Conservation (phyloP, 495 filamentous ascomycete species). For the Xylaria sp. region DNA sequence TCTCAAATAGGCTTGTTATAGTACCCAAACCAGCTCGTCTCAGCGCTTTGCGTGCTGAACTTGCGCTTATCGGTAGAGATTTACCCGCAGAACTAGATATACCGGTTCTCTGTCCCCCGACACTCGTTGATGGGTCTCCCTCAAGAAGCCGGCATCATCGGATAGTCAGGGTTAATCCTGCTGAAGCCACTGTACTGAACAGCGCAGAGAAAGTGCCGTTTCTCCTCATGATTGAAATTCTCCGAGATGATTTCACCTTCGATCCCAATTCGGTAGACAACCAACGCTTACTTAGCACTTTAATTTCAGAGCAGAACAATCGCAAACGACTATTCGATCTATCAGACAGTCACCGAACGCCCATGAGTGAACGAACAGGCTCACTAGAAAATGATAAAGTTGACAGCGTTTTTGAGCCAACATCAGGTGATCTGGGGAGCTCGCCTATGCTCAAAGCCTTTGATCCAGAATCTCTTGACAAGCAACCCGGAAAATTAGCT, state of each 20-base stretch:
- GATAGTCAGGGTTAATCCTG: constrained; percentile 76
- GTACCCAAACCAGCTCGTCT: constrained; percentile 77
- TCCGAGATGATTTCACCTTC: constrained; percentile 77
- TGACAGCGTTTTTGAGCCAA: constrained; percentile 81
- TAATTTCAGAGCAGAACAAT: constrained; percentile 67
- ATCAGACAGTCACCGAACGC: constrained; percentile 54
- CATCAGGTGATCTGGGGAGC: constrained; percentile 72
- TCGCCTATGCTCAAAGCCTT: constrained; percentile 66
- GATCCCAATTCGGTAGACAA: constrained; percentile 71
- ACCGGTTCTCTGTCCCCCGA: constrained; percentile 74
- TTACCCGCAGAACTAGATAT: constrained; percentile 79
- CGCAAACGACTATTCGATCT: constrained; percentile 73
- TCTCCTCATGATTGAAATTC: constrained; percentile 76
- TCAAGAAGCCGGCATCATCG: constrained; percentile 73
- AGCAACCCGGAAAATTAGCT: constrained; percentile 34
- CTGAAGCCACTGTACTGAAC: constrained; percentile 78
- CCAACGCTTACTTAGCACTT: constrained; percentile 62
- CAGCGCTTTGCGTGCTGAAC: constrained; percentile 76
- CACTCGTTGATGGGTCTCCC: constrained; percentile 67
- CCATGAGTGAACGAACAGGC: constrained; percentile 45
- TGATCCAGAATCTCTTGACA: constrained; percentile 46
- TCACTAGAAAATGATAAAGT: constrained; percentile 48
- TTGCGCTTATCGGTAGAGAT: constrained; percentile 75
- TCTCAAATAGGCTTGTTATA: constrained; percentile 75
- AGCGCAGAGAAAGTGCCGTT: constrained; percentile 82